Percentiles rank a stretch among this genome's conserved stretches.
Evolutionary conservation across 768 basidiomycete genomes (phyloP).

Genomic region (Phylloporus sp.): DNA sequence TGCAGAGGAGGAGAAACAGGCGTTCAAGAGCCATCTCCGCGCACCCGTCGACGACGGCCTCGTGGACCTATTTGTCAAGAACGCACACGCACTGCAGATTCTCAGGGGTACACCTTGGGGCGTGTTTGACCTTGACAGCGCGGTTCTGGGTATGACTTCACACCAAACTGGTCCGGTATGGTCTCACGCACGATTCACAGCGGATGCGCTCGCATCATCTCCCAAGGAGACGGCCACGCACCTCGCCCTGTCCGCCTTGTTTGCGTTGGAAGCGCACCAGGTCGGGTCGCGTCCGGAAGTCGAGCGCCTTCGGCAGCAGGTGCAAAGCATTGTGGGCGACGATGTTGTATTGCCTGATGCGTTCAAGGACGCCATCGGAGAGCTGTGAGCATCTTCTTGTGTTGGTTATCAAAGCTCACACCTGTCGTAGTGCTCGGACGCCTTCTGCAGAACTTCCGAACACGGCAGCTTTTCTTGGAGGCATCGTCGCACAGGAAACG

Average conservation of each 20-base stretch:
- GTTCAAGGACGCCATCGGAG: slow-evolving; percentile 61
- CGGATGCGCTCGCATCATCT: slow-evolving; percentile 33
- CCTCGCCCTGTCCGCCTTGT: slow-evolving; percentile 66
- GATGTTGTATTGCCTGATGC: slow-evolving; percentile 50
- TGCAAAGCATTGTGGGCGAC: slow-evolving; percentile 47
- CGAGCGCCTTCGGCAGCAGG: slow-evolving; percentile 51
- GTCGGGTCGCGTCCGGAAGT: slow-evolving; percentile 38
- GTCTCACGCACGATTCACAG: slow-evolving; percentile 32
- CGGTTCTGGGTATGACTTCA: slow-evolving; percentile 50
- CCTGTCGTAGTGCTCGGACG: slow-evolving; percentile 56
- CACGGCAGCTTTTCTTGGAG: slow-evolving; percentile 89
- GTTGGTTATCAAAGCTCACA: neutral
- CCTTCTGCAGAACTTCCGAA: slow-evolving; percentile 88
- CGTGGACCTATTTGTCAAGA: slow-evolving; percentile 75
- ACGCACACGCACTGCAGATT: slow-evolving; percentile 69
- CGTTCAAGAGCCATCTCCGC: slow-evolving; percentile 48
- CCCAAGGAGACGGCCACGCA: slow-evolving; percentile 66
- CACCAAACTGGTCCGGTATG: no score
- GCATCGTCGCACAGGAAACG: slow-evolving; percentile 90
- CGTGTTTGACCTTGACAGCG: slow-evolving; percentile 45
- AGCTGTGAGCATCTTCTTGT: slow-evolving; percentile 56
- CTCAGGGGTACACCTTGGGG: slow-evolving; percentile 64
- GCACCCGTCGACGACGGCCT: slow-evolving; percentile 46
- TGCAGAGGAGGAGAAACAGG: slow-evolving; percentile 63
- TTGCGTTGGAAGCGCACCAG: slow-evolving; percentile 27